Evolutionary conservation across 805 yeast species (phyloP).

Genomic region (Wickerhamomyces rabaulensis): DNA sequence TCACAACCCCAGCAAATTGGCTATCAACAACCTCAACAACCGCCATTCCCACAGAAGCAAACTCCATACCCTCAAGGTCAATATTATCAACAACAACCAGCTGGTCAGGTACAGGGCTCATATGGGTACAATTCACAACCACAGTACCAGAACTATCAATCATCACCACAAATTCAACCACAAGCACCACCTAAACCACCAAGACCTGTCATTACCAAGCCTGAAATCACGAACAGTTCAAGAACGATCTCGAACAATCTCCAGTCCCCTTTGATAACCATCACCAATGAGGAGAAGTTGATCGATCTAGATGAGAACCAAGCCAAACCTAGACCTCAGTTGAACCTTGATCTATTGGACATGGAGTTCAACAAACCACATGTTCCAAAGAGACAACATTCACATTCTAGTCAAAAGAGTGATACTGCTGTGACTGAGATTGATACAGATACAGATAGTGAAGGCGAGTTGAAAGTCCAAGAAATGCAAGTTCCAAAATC

Average conservation of each 20-base stretch:
- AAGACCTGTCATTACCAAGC: neutral
- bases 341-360: constrained; percentile 17
- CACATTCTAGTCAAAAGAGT: neutral
- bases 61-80: neutral
- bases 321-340: constrained; percentile 12
- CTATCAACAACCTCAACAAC: neutral
- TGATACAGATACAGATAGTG: constrained; percentile 9
- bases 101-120: neutral
- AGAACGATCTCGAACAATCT: neutral
- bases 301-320: constrained; percentile 14
- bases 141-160: neutral
- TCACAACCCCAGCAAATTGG: constrained; percentile 2
- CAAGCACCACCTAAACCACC: constrained; percentile 2
- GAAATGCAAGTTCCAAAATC: constrained; percentile 12
- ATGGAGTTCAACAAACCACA: constrained; percentile 5
- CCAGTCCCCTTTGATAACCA: constrained; percentile 4
- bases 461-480: constrained; percentile 19
- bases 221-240: neutral
- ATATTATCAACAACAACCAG: neutral
- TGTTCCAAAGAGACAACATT: neutral
- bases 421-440: neutral
- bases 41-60: neutral
- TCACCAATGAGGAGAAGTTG: constrained; percentile 10
- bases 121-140: neutral
- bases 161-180: neutral